These are phyloP conservation scores for Xylona heveae DNA, from an alignment of 495 filamentous ascomycete genomes.

Conservation along the genomic window DNA sequence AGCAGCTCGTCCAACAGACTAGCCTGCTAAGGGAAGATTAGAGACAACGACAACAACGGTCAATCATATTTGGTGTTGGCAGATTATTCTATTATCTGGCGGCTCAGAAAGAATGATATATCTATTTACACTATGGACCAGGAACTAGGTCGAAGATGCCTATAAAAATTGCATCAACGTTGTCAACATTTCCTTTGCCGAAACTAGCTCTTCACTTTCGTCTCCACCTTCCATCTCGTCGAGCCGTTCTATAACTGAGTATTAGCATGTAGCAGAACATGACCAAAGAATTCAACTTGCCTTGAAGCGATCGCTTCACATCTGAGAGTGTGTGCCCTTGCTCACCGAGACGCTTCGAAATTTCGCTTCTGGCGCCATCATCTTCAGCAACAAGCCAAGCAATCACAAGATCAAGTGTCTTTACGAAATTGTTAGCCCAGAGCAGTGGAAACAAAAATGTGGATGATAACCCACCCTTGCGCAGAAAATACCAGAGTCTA, in stretches of 20 bases:
- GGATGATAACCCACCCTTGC: constrained; percentile 31
- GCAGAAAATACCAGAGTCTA: constrained; percentile 73
- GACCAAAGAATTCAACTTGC: constrained; percentile 19
- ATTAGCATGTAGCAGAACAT: constrained; percentile 3
- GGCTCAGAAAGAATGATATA: no score
- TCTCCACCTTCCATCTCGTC: constrained; percentile 35
- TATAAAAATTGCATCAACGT: constrained; percentile 40
- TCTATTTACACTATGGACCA: no score
- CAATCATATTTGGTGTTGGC: no score
- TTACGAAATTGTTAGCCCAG: not conserved
- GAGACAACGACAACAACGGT: no score
- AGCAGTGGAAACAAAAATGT: not conserved
- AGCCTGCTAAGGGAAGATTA: no score
- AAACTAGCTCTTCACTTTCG: constrained; percentile 29
- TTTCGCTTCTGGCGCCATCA: constrained; percentile 46
- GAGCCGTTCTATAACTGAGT: constrained; percentile 29
- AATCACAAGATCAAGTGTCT: constrained; percentile 65
- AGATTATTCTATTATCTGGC: no score
- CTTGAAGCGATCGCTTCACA: constrained; percentile 46
- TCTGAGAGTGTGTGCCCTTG: constrained; percentile 40
- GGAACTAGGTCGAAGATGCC: no score
- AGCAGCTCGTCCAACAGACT: no score
- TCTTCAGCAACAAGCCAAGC: constrained; percentile 93
- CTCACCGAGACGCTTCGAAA: constrained; percentile 40
- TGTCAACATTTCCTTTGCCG: constrained; percentile 43